Evolutionary conservation across 2,329 filamentous ascomycete species (phyloP).

Genomic region (Didymosphaeria variabile): DNA sequence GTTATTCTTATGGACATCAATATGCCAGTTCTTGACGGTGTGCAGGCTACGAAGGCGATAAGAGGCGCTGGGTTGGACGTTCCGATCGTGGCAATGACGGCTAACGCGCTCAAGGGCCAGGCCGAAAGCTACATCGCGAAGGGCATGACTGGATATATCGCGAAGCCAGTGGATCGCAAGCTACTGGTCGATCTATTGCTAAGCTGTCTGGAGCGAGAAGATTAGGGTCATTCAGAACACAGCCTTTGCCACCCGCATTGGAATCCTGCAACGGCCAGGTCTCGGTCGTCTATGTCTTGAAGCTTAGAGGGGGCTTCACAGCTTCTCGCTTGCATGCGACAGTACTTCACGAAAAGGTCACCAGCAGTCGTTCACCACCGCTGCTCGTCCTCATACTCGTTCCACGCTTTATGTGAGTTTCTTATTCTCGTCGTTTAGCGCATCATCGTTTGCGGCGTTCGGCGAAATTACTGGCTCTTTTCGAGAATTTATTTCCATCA

Average conservation of each 20-base stretch:
- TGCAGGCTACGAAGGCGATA: slow-evolving; percentile 39
- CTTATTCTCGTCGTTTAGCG: not conserved
- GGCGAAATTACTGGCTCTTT: not conserved
- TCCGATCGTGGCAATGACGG: slow-evolving; percentile 65
- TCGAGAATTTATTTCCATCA: too few relatives aligned
- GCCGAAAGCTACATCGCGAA: slow-evolving; percentile 62
- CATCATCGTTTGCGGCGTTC: not conserved
- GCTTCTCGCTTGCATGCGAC: not conserved
- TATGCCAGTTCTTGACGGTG: slow-evolving; percentile 46
- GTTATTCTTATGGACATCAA: slow-evolving; percentile 49
- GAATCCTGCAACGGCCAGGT: not conserved
- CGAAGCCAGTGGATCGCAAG: slow-evolving; percentile 64
- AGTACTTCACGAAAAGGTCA: not conserved
- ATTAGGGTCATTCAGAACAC: slow-evolving; percentile 15
- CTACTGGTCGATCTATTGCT: slow-evolving; percentile 56
- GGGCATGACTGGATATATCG: slow-evolving; percentile 66
- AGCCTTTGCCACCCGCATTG: not conserved
- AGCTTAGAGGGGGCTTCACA: not conserved
- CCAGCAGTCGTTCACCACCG: not conserved
- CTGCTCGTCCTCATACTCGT: not conserved
- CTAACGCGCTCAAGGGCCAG: slow-evolving; percentile 65
- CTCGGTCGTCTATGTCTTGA: not conserved
- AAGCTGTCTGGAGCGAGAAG: slow-evolving; percentile 30
- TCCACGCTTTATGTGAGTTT: too few relatives aligned
- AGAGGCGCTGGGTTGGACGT: slow-evolving; percentile 27